phyloP scores from a whole-genome alignment of 306 rosid genomes.

The Pyrus bretschneideri region DNA sequence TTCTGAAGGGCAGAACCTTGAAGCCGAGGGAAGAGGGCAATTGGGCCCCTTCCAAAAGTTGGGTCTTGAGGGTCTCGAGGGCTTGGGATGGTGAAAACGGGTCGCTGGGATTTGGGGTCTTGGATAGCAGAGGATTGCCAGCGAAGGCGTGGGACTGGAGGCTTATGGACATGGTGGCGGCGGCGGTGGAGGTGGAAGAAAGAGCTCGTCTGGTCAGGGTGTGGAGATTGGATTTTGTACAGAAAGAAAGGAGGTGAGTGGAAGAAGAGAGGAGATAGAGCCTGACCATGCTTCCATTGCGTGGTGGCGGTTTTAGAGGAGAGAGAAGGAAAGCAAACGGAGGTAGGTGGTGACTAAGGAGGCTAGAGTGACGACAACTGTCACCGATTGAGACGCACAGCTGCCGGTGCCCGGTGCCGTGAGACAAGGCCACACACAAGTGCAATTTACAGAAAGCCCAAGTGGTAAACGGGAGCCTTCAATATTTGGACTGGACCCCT shows the following conservation, averaged over 20 bases:
- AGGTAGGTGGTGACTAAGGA: constrained; percentile 6
- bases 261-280: constrained; percentile 24
- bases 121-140: constrained; percentile 48
- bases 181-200: background rate
- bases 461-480: background rate
- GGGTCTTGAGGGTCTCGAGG: constrained; percentile 50
- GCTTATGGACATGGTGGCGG: constrained; percentile 47
- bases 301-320: background rate
- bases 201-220: constrained; percentile 6
- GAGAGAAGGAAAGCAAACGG: background rate
- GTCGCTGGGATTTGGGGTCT: constrained; percentile 38
- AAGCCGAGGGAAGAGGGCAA: constrained; percentile 40
- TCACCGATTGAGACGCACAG: background rate
- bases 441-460: background rate
- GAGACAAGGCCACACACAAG: background rate
- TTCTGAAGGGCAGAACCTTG: constrained; percentile 69
- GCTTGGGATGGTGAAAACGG: constrained; percentile 55
- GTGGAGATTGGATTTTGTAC: constrained; percentile 7
- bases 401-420: background rate
- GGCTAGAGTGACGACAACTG: constrained; percentile 20
- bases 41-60: constrained; percentile 28
- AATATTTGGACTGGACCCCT: background rate
- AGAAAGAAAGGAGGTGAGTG: constrained; percentile 11
- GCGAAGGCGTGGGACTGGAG: constrained; percentile 55
- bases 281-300: constrained; percentile 21